These are phyloP conservation scores for Arachnomyces sp. DNA, from an alignment of 2,329 filamentous ascomycete genomes.

Conservation along the genomic window DNA sequence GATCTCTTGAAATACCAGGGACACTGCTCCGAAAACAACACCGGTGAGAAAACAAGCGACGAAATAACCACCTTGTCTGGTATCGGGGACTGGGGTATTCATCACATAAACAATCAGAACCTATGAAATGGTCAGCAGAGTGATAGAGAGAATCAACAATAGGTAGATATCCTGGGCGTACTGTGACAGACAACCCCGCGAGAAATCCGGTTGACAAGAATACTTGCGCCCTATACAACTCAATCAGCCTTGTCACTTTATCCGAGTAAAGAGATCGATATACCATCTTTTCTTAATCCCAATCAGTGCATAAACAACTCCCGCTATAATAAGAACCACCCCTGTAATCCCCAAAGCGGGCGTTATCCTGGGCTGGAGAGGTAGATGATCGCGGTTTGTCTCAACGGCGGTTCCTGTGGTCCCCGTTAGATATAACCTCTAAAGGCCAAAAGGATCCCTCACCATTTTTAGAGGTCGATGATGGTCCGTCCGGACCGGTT, in stretches of 20 bases:
- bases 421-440: too few species aligned
- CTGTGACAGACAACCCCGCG: constrained; percentile 63
- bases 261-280: neutral
- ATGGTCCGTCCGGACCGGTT: too few species aligned
- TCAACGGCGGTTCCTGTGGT: neutral
- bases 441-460: too few species aligned
- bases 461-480: too few species aligned
- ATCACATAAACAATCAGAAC: constrained; percentile 84
- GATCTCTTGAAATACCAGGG: constrained; percentile 74
- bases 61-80: constrained; percentile 78
- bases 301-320: constrained; percentile 63
- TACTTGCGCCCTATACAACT: constrained; percentile 53
- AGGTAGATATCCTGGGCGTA: constrained; percentile 17
- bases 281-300: constrained; percentile 73
- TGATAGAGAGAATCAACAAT: neutral
- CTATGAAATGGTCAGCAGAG: constrained; percentile 14
- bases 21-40: constrained; percentile 61
- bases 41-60: constrained; percentile 70
- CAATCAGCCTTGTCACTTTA: constrained; percentile 12
- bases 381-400: constrained; percentile 43
- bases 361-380: constrained; percentile 66
- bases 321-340: constrained; percentile 64
- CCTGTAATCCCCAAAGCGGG: constrained; percentile 76
- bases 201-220: constrained; percentile 74
- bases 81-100: constrained; percentile 65